Conservation (phyloP, 2,329 filamentous ascomycete species). For the Reticulascus tulasneorum region DNA sequence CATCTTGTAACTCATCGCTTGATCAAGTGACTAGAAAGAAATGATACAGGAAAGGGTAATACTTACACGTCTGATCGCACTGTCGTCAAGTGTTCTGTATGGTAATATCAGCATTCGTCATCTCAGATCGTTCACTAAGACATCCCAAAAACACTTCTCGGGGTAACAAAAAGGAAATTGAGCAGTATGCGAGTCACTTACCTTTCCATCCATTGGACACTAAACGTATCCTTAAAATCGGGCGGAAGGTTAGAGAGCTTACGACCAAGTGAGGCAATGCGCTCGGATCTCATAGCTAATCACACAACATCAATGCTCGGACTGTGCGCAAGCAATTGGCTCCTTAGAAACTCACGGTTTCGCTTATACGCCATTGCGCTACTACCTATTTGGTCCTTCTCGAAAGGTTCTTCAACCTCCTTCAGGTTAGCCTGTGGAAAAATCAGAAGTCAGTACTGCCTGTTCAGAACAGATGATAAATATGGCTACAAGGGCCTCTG, state of each 20-base stretch:
- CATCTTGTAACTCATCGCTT: too few relatives aligned
- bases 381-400: slow-evolving; percentile 67
- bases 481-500: too few relatives aligned
- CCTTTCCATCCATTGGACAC: slow-evolving; percentile 27
- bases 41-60: slow-evolving; percentile 22
- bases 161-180: too few relatives aligned
- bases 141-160: slow-evolving; percentile 44
- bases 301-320: too few relatives aligned
- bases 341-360: slow-evolving; percentile 24
- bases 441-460: too few relatives aligned
- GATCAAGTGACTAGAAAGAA: slow-evolving; percentile 2
- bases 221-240: slow-evolving; percentile 22
- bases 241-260: slow-evolving; percentile 24
- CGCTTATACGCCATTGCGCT: slow-evolving; percentile 37
- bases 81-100: slow-evolving; percentile 72
- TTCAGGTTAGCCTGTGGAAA: slow-evolving; percentile 74
- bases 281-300: slow-evolving; percentile 41
- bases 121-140: neutral
- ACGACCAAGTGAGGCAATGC: slow-evolving; percentile 30
- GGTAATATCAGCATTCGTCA: neutral
- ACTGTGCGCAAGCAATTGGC: too few relatives aligned
- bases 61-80: slow-evolving; percentile 58
- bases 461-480: too few relatives aligned
- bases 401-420: slow-evolving; percentile 81
- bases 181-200: too few relatives aligned